Conservation (phyloP, 768 basidiomycete genomes). For the Vararia minispora region DNA sequence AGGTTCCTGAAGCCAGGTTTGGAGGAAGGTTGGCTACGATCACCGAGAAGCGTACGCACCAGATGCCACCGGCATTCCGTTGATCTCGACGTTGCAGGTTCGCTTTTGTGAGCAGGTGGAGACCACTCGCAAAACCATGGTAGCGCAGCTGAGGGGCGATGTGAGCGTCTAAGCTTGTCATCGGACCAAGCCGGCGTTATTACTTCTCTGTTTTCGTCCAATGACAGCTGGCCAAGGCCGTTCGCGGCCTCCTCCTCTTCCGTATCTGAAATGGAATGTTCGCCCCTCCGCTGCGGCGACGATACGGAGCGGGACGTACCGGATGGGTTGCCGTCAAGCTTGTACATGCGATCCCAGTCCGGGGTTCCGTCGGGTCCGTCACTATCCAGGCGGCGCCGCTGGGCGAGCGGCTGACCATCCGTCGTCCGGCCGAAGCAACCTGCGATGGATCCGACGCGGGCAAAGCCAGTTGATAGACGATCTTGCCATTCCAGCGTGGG, state of each 20-base stretch:
- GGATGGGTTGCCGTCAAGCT: constrained; percentile 28
- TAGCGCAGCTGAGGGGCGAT: constrained; percentile 54
- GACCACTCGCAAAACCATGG: constrained; percentile 68
- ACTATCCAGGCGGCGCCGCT: constrained; percentile 37
- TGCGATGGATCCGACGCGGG: constrained; percentile 16
- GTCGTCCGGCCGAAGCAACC: constrained; percentile 4
- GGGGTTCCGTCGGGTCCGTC: constrained; percentile 18
- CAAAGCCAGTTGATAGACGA: constrained; percentile 46
- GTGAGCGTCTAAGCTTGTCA: too few species aligned
- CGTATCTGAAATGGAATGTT: constrained; percentile 9
- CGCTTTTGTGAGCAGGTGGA: constrained; percentile 72
- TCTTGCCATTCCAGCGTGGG: constrained; percentile 78
- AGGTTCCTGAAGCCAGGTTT: constrained; percentile 35
- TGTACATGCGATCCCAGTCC: constrained; percentile 55
- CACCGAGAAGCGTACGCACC: constrained; percentile 39
- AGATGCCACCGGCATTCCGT: constrained; percentile 57
- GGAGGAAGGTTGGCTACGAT: constrained; percentile 14
- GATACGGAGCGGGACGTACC: constrained; percentile 1
- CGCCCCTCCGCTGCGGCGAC: background rate
- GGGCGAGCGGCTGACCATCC: constrained; percentile 24
- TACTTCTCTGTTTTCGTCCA: constrained; percentile 71
- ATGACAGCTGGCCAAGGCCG: constrained; percentile 56
- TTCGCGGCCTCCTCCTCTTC: constrained; percentile 32
- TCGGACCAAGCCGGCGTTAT: background rate
- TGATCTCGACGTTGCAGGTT: constrained; percentile 56